phyloP scores from a whole-genome alignment of 2,329 filamentous ascomycete genomes.

The Botrytis medusae region DNA sequence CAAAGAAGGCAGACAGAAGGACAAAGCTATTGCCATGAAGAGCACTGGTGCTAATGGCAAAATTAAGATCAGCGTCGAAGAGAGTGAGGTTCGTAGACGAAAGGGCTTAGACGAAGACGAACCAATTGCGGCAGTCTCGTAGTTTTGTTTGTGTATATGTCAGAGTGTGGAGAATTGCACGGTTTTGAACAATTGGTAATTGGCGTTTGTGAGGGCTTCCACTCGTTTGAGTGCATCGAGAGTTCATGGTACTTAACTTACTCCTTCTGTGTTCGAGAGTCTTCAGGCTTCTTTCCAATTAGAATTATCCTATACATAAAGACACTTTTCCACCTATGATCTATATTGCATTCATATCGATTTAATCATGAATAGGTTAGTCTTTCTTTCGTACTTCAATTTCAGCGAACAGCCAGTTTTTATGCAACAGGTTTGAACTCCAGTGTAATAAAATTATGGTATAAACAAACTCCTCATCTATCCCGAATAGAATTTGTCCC shows the following conservation, averaged over 20 bases:
- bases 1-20: conserved; percentile 40
- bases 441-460: neutral
- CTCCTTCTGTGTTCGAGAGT: neutral
- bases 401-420: neutral
- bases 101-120: conserved; percentile 25
- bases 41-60: conserved; percentile 37
- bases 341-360: neutral
- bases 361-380: neutral
- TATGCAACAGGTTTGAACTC: neutral
- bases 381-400: neutral
- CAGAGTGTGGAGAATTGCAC: neutral
- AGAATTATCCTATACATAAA: conserved; percentile 15
- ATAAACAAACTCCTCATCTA: neutral
- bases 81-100: conserved; percentile 38
- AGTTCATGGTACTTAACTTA: neutral
- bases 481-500: neutral
- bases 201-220: neutral
- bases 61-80: conserved; percentile 35
- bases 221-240: neutral
- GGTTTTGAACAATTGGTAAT: neutral
- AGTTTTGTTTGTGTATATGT: conserved; percentile 13
- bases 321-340: neutral
- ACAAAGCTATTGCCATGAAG: conserved; percentile 35
- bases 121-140: conserved; percentile 15
- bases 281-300: neutral